Evolutionary conservation across 495 filamentous ascomycete species (phyloP), one percentile per base, ranked within the genome.

Genomic region (Trypethelium eluteriae): DNA sequence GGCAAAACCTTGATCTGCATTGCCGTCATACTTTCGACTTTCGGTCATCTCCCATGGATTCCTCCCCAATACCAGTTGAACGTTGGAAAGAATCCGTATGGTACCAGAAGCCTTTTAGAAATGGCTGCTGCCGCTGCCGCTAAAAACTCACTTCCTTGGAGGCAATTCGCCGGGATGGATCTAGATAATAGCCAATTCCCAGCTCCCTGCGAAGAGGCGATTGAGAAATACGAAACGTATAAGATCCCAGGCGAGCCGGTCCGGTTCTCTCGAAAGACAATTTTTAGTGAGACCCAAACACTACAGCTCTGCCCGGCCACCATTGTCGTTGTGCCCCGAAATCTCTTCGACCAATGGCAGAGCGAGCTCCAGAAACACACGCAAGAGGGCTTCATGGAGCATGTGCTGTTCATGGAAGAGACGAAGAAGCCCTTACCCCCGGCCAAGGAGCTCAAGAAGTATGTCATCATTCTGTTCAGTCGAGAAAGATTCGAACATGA

Each of bases 1-100:
- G 93, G 93, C 0, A 98, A 98, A 78, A 97, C 93, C 0, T 75
- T 96, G 38, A 95, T 98, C 10, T 91, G 89, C 66, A 79, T 98
- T 18, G 83, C 92, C 38, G 77, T 93, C 2, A 90, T 96, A 47
- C 79, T 95, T n/a, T 86, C 90, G 11, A 96, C 91, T 0, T 86
- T 83, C 69, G 81, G 86, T 39, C 83, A 93, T 65, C 81, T 86
- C 6, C 83, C 91, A 2, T 76, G 77, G 6, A 82, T 88, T 6
- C 91, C 92, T 2, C 80, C 84, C 1, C 77, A 87, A 64, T 84
- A 87, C 70, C 82, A 82, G 46, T 75, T 74, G 32, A 46, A 56
- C 6, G 44, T 72, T 76, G n/a, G 75, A 74, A 36, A 78, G 73
- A 0, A 72, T 79, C 9, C 81, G 82, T 61, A 63, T 4, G 76